Conservation (phyloP, 2,329 filamentous ascomycete species). For the Ceratocystis eucalypticola region DNA sequence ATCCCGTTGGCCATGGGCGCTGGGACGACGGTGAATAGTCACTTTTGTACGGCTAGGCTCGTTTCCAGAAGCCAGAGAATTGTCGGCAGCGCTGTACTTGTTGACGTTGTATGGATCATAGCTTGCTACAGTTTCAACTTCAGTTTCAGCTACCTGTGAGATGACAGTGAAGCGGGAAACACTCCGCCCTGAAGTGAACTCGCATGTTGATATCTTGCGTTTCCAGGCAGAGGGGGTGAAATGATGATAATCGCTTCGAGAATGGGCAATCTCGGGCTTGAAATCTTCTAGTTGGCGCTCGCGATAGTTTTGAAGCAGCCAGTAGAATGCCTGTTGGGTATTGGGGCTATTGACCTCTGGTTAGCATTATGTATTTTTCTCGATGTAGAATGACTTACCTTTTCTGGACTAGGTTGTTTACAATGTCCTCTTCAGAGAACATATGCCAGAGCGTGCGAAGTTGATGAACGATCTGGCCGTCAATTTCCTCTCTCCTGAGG, state of each 20-base stretch:
- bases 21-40: constrained; percentile 41
- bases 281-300: constrained; percentile 82
- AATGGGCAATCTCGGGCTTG: constrained; percentile 65
- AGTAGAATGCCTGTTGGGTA: constrained; percentile 89
- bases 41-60: constrained; percentile 52
- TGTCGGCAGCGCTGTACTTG: neutral
- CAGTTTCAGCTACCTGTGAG: constrained; percentile 43
- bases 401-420: constrained; percentile 50
- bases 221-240: constrained; percentile 45
- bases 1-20: constrained; percentile 22
- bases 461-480: constrained; percentile 69
- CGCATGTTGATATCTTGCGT: constrained; percentile 47
- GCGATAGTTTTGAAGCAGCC: constrained; percentile 65
- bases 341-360: constrained; percentile 46
- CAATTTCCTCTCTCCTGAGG: constrained; percentile 52
- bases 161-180: constrained; percentile 53
- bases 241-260: constrained; percentile 83
- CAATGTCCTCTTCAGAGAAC: constrained; percentile 57
- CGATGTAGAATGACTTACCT: constrained; percentile 37
- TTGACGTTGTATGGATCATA: constrained; percentile 79
- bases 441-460: constrained; percentile 86
- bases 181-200: constrained; percentile 43
- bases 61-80: neutral
- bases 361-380: constrained; percentile 21
- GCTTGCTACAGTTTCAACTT: constrained; percentile 42